Conservation (phyloP, 352 stramenopile species). For the Pythium aphanidermatum region DNA sequence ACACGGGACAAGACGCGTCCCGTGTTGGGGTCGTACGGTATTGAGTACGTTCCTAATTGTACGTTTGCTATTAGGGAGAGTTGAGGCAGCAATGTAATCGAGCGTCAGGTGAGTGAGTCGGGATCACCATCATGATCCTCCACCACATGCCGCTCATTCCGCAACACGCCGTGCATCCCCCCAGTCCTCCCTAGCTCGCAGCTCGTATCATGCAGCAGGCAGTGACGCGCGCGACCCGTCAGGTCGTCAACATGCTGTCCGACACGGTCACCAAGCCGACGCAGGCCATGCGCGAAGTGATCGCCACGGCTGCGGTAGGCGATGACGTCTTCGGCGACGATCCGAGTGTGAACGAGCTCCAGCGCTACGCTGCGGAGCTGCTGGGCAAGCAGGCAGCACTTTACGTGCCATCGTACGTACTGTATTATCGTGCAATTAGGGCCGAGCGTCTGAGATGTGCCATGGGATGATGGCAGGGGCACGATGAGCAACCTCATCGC, state of each 20-base stretch:
- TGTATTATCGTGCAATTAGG: not conserved
- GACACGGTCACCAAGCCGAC: constrained; percentile 96
- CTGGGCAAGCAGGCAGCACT: constrained; percentile 94
- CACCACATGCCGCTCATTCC: not conserved
- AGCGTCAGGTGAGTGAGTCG: too few relatives aligned
- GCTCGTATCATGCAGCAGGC: constrained; percentile 3
- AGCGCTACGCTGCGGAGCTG: constrained; percentile 87
- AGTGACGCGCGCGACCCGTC: constrained; percentile 11
- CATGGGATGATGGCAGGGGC: constrained; percentile 37
- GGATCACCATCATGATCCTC: too few relatives aligned
- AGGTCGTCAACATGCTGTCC: constrained; percentile 90
- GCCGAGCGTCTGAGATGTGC: not conserved
- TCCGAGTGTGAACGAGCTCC: constrained; percentile 91
- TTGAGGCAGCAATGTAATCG: too few relatives aligned
- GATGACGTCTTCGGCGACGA: constrained; percentile 85
- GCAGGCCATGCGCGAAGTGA: constrained; percentile 88
- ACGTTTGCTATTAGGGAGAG: too few relatives aligned
- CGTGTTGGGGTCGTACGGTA: too few relatives aligned
- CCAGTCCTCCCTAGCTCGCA: not conserved
- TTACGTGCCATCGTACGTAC: constrained; percentile 91
- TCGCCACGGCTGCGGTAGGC: constrained; percentile 69
- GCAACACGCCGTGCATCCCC: not conserved
- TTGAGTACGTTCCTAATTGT: too few relatives aligned
- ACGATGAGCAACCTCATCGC: constrained; percentile 98
- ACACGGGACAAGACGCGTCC: too few relatives aligned